Evolutionary conservation across 208 protist species (phyloP).

Genomic region (Sergeia podlipaevii): DNA sequence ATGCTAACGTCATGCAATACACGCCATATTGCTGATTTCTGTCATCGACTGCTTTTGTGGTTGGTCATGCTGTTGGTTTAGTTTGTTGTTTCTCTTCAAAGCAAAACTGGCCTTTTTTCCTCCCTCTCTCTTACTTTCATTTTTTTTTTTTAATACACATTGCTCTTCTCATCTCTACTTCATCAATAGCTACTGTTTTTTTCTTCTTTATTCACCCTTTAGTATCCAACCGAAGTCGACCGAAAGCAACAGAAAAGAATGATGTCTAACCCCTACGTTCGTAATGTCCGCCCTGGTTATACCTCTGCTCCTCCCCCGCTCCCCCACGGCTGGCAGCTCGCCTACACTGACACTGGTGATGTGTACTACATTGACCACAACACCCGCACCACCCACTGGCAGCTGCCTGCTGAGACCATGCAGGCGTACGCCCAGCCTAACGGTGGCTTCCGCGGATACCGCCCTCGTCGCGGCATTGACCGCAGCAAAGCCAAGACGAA

Average conservation of each 20-base stretch:
- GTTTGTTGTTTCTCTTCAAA: conserved; percentile 2
- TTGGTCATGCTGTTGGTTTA: no score
- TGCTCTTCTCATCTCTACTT: no score
- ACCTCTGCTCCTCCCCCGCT: conserved; percentile 28
- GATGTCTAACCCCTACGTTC: conserved; percentile 8
- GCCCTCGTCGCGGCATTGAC: conserved; percentile 73
- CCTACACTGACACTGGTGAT: conserved; percentile 56
- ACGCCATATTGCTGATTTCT: no score
- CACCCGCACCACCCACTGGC: conserved; percentile 82
- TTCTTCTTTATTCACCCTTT: no score
- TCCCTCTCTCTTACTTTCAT: background rate
- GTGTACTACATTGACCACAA: conserved; percentile 91
- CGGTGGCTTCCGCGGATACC: conserved; percentile 20
- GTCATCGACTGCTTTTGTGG: no score
- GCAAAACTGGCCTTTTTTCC: background rate
- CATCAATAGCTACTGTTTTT: no score
- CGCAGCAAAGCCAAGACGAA: conserved; percentile 85
- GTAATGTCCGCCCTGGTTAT: no score
- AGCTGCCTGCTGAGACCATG: conserved; percentile 41
- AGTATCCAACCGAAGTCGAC: no score
- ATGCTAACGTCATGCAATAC: no score
- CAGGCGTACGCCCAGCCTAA: conserved; percentile 30
- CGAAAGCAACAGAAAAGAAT: no score
- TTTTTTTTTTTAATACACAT: background rate
- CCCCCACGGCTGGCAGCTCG: conserved; percentile 79